A percentile compares a stretch with the other conserved stretches of the same genome.
Evolutionary conservation across 306 rosid species (phyloP).

Genomic region (Casuarina glauca): DNA sequence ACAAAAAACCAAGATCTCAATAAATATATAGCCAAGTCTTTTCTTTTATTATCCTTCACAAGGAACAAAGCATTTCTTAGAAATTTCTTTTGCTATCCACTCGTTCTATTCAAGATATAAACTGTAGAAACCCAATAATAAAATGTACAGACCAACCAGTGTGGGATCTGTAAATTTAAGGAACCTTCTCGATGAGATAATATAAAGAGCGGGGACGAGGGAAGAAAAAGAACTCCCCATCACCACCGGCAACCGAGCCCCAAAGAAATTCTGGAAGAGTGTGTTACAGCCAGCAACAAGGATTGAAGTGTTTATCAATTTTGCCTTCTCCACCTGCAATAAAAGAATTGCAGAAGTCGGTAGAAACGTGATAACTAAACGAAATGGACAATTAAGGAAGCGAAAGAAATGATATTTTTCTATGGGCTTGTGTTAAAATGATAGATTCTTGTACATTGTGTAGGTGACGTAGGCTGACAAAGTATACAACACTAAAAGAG

Average conservation of each 20-base stretch:
- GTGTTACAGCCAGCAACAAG: constrained; percentile 53
- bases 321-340: constrained; percentile 68
- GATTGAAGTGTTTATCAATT: constrained; percentile 29
- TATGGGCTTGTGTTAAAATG: too few species aligned
- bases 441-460: too few species aligned
- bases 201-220: constrained; percentile 55
- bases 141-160: constrained; percentile 46
- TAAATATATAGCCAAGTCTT: too few species aligned
- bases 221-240: constrained; percentile 72
- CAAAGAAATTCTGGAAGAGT: constrained; percentile 47
- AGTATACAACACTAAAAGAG: too few species aligned
- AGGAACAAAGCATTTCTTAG: constrained; percentile 11
- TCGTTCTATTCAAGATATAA: not conserved
- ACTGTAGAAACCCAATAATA: not conserved
- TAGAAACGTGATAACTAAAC: not conserved
- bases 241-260: constrained; percentile 77
- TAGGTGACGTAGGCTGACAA: too few species aligned
- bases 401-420: too few species aligned
- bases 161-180: constrained; percentile 51
- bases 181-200: constrained; percentile 56
- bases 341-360: not conserved
- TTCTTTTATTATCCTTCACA: not conserved
- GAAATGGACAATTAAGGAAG: too few species aligned
- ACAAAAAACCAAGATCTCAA: not conserved
- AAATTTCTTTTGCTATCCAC: not conserved